A percentile compares a stretch with the other conserved stretches of the same genome.
Evolutionary conservation across 1,139 yeast genomes (phyloP).

Genomic region (Pneumocystis carinii): DNA sequence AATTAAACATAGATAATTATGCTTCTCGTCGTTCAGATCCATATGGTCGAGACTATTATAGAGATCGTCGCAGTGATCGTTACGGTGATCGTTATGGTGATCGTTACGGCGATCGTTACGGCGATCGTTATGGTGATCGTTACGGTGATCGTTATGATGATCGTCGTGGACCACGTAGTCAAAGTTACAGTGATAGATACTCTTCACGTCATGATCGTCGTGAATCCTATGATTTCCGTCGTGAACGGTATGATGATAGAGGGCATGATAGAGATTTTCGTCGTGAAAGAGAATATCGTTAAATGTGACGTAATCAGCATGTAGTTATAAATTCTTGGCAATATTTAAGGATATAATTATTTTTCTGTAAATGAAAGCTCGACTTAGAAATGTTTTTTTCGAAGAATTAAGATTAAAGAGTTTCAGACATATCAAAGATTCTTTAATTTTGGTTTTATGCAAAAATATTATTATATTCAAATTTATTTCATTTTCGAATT

Average conservation of each 20-base stretch:
- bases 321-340: not conserved
- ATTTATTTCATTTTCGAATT: not conserved
- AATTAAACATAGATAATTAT: constrained; percentile 14
- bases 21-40: constrained; percentile 12
- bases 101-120: constrained; percentile 16
- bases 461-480: not conserved
- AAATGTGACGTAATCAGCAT: not conserved
- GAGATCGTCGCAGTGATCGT: constrained; percentile 19
- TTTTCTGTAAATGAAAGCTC: not conserved
- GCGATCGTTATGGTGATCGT: constrained; percentile 13
- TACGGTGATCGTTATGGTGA: constrained; percentile 17
- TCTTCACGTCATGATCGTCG: constrained; percentile 12
- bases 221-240: constrained; percentile 17
- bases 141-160: constrained; percentile 15
- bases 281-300: not conserved
- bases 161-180: constrained; percentile 15
- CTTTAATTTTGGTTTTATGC: not conserved
- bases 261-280: not conserved
- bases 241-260: constrained; percentile 10
- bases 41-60: constrained; percentile 13
- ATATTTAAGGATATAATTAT: not conserved
- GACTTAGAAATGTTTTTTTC: not conserved
- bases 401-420: not conserved
- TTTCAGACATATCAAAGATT: not conserved
- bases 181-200: constrained; percentile 14